Percentiles rank a stretch among this genome's conserved stretches.
Evolutionary conservation across 352 stramenopile genomes (phyloP).

Genomic region (Globisporangium alternatum): DNA sequence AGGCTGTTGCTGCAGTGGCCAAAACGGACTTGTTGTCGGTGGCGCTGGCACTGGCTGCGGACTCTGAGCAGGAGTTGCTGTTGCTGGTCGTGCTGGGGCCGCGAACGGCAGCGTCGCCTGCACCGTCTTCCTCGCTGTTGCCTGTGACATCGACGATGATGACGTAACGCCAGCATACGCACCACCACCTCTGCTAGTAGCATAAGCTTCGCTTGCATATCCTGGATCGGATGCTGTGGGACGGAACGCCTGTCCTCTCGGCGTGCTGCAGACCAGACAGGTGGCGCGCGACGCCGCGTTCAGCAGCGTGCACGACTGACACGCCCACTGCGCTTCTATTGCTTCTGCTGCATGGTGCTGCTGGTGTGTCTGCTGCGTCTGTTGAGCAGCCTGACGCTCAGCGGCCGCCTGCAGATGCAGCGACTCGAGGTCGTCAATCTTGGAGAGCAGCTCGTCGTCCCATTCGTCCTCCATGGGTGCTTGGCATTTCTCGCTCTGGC

Average conservation of each 20-base stretch:
- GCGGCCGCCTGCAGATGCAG: slow-evolving; percentile 27
- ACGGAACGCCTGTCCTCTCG: slow-evolving; percentile 34
- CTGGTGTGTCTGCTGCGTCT: slow-evolving; percentile 3
- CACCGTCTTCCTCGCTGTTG: slow-evolving; percentile 38
- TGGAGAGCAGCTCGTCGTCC: slow-evolving; percentile 75
- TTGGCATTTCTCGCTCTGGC: not conserved
- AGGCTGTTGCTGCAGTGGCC: not conserved
- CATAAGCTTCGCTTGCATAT: not conserved
- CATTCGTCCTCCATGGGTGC: slow-evolving; percentile 61
- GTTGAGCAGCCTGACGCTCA: slow-evolving; percentile 6
- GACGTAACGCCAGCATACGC: not conserved
- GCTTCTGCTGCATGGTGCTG: not conserved
- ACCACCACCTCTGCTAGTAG: not conserved
- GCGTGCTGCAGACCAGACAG: slow-evolving; percentile 58
- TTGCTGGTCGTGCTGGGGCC: slow-evolving; percentile 6
- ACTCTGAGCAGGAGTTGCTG: not conserved
- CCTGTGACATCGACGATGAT: slow-evolving; percentile 4
- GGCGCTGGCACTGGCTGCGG: slow-evolving; percentile 15
- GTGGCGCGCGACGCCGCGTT: slow-evolving; percentile 33
- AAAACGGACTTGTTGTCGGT: slow-evolving; percentile 1
- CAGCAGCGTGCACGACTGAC: slow-evolving; percentile 60
- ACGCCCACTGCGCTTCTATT: slow-evolving; percentile 29
- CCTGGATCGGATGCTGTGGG: not conserved
- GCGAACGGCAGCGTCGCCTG: slow-evolving; percentile 68
- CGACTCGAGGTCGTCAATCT: slow-evolving; percentile 64